These are phyloP conservation scores for Saccharum officinarum DNA, from an alignment of 176 grass and related monocot species.

Conservation along the genomic window DNA sequence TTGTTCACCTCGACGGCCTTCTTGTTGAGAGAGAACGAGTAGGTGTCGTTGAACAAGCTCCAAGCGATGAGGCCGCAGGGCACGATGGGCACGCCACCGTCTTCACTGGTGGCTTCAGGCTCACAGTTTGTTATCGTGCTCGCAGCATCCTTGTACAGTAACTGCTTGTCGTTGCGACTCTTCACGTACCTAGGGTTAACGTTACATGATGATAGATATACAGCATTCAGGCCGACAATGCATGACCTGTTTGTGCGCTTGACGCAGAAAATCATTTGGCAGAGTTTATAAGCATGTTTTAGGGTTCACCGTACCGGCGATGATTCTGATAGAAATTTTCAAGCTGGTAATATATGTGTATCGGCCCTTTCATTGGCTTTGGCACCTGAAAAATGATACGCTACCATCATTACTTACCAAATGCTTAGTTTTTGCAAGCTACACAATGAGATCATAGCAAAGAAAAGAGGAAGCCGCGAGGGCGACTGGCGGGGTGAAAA, in stretches of 20 bases:
- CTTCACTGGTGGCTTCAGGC: constrained; percentile 54
- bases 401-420: background rate
- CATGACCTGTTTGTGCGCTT: too few relatives aligned
- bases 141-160: constrained; percentile 35
- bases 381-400: constrained; percentile 65
- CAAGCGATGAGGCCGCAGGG: constrained; percentile 93
- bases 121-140: constrained; percentile 48
- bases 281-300: background rate
- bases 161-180: constrained; percentile 76
- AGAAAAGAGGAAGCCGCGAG: too few relatives aligned
- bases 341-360: constrained; percentile 87
- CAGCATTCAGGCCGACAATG: background rate
- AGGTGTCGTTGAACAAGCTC: constrained; percentile 96
- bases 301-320: constrained; percentile 77
- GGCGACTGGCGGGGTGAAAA: too few relatives aligned
- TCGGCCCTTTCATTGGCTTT: constrained; percentile 66
- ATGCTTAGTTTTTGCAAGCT: background rate
- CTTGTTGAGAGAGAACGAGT: constrained; percentile 61
- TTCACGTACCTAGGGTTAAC: constrained; percentile 65
- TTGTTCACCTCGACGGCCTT: constrained; percentile 64
- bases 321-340: constrained; percentile 97
- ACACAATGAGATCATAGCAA: background rate
- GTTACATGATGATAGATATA: background rate
- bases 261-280: too few relatives aligned
- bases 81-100: constrained; percentile 63